Base-by-base conservation (phyloP, 2,329 filamentous ascomycete species). In the Colletotrichum brevisporum region DNA sequence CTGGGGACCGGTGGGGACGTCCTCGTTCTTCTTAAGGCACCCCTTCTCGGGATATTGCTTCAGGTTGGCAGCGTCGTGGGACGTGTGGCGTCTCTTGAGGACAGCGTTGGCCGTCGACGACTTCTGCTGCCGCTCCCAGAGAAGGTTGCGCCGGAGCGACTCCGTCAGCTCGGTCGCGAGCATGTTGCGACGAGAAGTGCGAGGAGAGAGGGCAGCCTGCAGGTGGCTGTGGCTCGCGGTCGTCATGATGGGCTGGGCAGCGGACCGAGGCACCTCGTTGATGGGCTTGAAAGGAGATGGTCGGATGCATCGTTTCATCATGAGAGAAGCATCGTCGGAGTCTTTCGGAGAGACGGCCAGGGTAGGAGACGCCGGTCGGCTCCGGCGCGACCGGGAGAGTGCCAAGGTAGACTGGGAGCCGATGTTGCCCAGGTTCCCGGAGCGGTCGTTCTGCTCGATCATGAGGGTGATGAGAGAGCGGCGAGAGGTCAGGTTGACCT, bases 111-210 rank as follows among this genome's bases (percentile, higher is more conserved):
- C 93, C 8, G 94, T 95, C 41, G 93, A 92, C 68, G 94, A 94
- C 87, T 96, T 97, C 78, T 98, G 95, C 77, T 97, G 94, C 60
- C 96, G 92, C 80, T 99, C 96, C 93, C 94, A 97, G 16, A 98
- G 88, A 16, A 99, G 90, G 75, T 98, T 93, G 74, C 94, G 92
- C 24, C 96, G 90, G 4, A 99, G 90, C 24, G 94, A 97, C 78
- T 97, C 94, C 2, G 95, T 98, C 63, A 99, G 85, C 83, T 99
- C 96, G 0, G 94, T 97, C 9, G 94, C 92, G 65, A 99, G 88
- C 96, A 99, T 99, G 81, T 98, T 97, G 70, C 95, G 90, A 59
- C 96, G 90, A 0, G 95, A 98, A 0, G 95, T 98, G 67, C 94
- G 90, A 4, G 96, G 96, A 5, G 96, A 98, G 72, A 97, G 87